Evolutionary conservation across 352 stramenopile species (phyloP), one percentile per base, ranked within the genome.

Genomic region (Pythium rishiriense): DNA sequence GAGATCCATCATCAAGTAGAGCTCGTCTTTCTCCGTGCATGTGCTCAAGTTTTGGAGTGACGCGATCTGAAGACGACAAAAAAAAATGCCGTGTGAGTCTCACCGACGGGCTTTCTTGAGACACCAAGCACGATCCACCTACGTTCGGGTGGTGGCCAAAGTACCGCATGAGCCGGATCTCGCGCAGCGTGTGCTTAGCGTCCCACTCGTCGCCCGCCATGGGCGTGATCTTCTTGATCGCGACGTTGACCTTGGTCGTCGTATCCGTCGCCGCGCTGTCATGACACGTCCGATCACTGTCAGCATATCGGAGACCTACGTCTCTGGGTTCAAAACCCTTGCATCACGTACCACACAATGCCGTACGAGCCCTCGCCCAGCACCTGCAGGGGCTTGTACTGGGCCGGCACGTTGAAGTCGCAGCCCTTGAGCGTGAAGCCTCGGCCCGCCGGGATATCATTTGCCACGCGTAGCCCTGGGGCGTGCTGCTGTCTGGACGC

Each of bases 1-100:
- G 35, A 98, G 81, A 45, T 98, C 89, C 93, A 98, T 98, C 69
- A 97, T 96, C 63, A 98, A 91, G 69, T 98, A 98, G 19, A 98
- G 77, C 69, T 97, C 93, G 69, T 98, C 92, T 48, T 97, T 90
- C 28, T 85, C 83, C 15, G 83, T 84, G 52, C 85, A 94, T 19
- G 83, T 94, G 72, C 85, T 94, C 55, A 94, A 63, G 65, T 90
- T 92, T 50, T 92, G 78, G 35, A 94, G 59, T 39, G 78, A 88
- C 6, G 82, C 83, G 60, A 94, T 94, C 79, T 88, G 62, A 46
- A 19, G 45, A 15, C 8, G 37, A 37, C 4, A 10, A 19, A 43
- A n/a, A 28, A 56, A 8, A 24, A 35, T 14, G 22, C 31, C 31
- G 31, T 21, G 37, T 59, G n/a, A 66, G 28, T 22, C 21, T 21